Evolutionary conservation across 768 basidiomycete species (phyloP), one percentile per base, ranked within the genome.

Genomic region (Sporobolomyces roseus): DNA sequence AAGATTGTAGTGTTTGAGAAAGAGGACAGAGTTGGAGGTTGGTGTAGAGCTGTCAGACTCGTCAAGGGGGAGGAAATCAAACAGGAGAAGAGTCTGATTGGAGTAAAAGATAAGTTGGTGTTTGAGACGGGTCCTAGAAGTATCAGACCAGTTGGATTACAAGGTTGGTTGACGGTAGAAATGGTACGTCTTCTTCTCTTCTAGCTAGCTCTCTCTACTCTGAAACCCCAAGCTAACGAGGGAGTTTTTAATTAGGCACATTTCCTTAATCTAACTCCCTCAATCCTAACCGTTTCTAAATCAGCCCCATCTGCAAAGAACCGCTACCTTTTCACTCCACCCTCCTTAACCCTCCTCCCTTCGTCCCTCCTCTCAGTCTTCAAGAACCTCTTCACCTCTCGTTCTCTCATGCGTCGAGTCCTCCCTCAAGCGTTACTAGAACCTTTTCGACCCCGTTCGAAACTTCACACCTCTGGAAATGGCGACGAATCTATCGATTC

Each of bases 91-190:
- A 77, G 66, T 63, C 38, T 66, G 46, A 72, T 77, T 19, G 68
- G 68, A 7, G 59, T 60, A 46, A 77, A 76, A 10, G 50, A 33
- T 46, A 62, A 74, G 6, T 82, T 92, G 14, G 76, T 90, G 5
- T 80, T 97, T 8, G 94, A 99, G 80, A 83, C 84, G 29, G 94
- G 94, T 1, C 93, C 94, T 30, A 81, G 93, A 46, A 93, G 90
- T 21, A 80, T 99, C 35, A 79, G 93, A 43, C 91, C 93, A 0
- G 86, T 86, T 58, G 84, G 80, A 33, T 35, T 74, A n/a, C 76
- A 77, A 27, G 80, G 88, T 9, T 84, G 83, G 64, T 80, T 87
- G 5, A 82, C 92, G 36, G 80, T 97, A 17, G 88, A 92, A 75
- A 77, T 97, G 80, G 94, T 92, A 75, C 78, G 87, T 80, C 63